Evolutionary conservation across 805 yeast genomes (phyloP).

Genomic region (Lipomyces kockii): DNA sequence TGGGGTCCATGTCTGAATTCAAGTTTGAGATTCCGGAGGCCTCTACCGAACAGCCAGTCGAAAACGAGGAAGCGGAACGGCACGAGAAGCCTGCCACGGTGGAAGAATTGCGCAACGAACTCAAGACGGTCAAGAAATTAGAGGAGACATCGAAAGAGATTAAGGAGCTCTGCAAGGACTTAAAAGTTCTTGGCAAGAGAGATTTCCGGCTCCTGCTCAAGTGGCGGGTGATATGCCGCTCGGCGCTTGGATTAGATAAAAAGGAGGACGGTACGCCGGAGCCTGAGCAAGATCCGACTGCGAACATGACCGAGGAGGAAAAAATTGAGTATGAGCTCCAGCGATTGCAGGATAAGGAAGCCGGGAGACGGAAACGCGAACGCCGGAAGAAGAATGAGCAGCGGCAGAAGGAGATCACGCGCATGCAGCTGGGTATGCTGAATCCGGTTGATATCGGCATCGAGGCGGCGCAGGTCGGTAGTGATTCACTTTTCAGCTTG

Average conservation of each 20-base stretch:
- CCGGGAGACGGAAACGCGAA: conserved; percentile 73
- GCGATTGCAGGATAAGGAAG: conserved; percentile 71
- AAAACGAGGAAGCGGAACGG: conserved; percentile 20
- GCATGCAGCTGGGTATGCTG: conserved; percentile 96
- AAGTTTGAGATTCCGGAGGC: conserved; percentile 51
- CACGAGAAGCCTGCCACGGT: conserved; percentile 2
- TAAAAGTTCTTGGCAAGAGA: conserved; percentile 90
- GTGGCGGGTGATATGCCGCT: conserved; percentile 90
- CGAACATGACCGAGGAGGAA: conserved; percentile 66
- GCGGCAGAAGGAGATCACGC: conserved; percentile 82
- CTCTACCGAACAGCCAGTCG: not conserved
- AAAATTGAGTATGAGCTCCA: conserved; percentile 83
- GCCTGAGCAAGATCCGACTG: conserved; percentile 59
- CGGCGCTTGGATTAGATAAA: conserved; percentile 68
- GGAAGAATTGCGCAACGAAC: conserved; percentile 49
- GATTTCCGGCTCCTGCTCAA: conserved; percentile 84
- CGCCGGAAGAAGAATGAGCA: conserved; percentile 79
- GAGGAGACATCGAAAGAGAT: conserved; percentile 80
- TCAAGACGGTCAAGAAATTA: conserved; percentile 71
- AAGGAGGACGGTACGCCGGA: conserved; percentile 51
- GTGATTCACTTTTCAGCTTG: conserved; percentile 79
- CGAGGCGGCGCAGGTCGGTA: conserved; percentile 83
- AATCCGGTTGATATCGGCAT: conserved; percentile 92
- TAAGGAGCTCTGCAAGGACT: conserved; percentile 81
- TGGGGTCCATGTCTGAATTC: conserved; percentile 75